Base-by-base conservation (phyloP, 2,329 filamentous ascomycete genomes). In the Didymella pinodella region DNA sequence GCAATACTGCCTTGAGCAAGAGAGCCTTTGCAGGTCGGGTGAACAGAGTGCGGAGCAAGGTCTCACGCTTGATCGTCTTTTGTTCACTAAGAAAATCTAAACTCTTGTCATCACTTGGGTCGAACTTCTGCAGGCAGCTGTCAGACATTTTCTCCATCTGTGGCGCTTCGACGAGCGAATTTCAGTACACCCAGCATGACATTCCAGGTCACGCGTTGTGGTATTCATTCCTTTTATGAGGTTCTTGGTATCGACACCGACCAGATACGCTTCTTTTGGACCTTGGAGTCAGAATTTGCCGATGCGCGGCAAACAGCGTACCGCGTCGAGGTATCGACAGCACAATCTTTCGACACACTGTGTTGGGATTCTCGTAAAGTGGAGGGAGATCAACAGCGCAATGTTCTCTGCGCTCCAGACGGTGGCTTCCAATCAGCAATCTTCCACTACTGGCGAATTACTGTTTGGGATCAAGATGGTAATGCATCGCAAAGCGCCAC, bases 171-270 rank as follows among this genome's bases (percentile, higher is more conserved):
- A 14, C 31, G 31, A 34, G 3, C 16, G 11, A 14, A 4, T 34
- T 18, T 38, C n/a, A 38, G 34, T 38, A 44, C 20, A 25, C 2
- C 20, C 20, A 59, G 20, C 2, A 63, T 69, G 65, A 14, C 54
- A 12, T 54, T 77, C 65, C 62, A 70, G 47, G 61, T 79, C 20
- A 62, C 62, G 20, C 62, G 64, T 16, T 78, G 75, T 54, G 77
- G 77, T 22, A 78, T 80, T 18, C 76, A 80, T 50, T 75, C 72
- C 50, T 80, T 77, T 50, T 70, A 75, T 40, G 77, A 80, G 63
- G 68, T 71, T 2, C 61, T 79, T 7, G 77, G 78, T 4, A 77
- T 80, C 52, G 78, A 80, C 53, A 67, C 72, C 4, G 75, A 79
- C 44, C 68, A 75, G 43, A 65, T 79, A 12, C 72, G 73, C 29